Conservation (phyloP, 768 basidiomycete genomes). For the Cubamyces sp. region DNA sequence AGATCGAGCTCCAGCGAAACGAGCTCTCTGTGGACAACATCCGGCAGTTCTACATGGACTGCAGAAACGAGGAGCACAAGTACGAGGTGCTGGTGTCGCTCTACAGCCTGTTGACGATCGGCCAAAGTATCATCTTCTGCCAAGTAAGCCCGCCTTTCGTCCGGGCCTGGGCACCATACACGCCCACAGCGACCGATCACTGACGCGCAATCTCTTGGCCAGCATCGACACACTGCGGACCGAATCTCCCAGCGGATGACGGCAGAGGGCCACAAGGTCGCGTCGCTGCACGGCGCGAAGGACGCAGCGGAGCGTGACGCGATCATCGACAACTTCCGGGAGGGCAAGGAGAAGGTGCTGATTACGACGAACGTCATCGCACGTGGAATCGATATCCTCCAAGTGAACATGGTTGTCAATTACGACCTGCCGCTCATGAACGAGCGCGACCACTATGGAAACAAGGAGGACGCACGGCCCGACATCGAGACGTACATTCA, state of each 20-base stretch:
- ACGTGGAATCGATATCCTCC: slow-evolving; percentile 96
- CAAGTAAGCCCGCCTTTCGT: slow-evolving; percentile 55
- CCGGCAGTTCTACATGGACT: slow-evolving; percentile 98
- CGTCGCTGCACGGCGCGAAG: slow-evolving; percentile 94
- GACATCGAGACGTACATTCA: slow-evolving; percentile 98
- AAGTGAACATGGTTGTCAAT: slow-evolving; percentile 99
- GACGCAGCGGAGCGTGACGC: slow-evolving; percentile 87
- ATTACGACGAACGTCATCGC: slow-evolving; percentile 99
- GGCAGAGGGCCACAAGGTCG: slow-evolving; percentile 93
- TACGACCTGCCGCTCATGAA: slow-evolving; percentile 92
- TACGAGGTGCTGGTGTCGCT: slow-evolving; percentile 92
- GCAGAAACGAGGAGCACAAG: slow-evolving; percentile 88
- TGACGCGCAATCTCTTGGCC: slow-evolving; percentile 1
- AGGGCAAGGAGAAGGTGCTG: slow-evolving; percentile 94
- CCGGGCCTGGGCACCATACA: neutral
- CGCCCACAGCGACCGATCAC: neutral
- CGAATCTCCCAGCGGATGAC: slow-evolving; percentile 89
- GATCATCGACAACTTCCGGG: slow-evolving; percentile 93
- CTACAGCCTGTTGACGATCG: slow-evolving; percentile 90
- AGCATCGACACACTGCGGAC: slow-evolving; percentile 94
- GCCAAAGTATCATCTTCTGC: slow-evolving; percentile 99
- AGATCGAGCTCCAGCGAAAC: slow-evolving; percentile 92
- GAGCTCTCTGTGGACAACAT: slow-evolving; percentile 95
- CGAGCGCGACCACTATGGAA: slow-evolving; percentile 55
- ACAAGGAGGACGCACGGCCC: slow-evolving; percentile 58